Conservation (phyloP, 2,329 filamentous ascomycete genomes). For the Huntiella savannae region DNA sequence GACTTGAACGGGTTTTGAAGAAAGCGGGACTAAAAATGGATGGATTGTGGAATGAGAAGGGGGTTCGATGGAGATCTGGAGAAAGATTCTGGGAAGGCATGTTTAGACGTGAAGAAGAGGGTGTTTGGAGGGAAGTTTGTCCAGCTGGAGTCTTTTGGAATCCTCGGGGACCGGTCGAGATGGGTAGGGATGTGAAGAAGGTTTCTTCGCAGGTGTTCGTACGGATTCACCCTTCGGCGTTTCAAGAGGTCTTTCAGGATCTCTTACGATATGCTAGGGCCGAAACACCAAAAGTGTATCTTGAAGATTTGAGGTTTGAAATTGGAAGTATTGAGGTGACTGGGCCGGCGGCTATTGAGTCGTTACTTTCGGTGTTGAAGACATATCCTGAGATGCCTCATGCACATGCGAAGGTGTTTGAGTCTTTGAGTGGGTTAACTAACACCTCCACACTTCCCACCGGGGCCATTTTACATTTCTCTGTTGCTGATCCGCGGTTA, state of each 20-base stretch:
- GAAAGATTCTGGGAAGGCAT: slow-evolving; percentile 29
- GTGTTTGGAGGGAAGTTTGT: slow-evolving; percentile 38
- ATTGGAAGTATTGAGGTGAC: slow-evolving; percentile 39
- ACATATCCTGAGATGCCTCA: slow-evolving; percentile 19
- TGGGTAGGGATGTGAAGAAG: slow-evolving; percentile 11
- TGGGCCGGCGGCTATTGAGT: slow-evolving; percentile 59
- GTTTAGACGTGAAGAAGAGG: slow-evolving; percentile 34
- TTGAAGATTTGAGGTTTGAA: slow-evolving; percentile 54
- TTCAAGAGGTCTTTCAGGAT: slow-evolving; percentile 47
- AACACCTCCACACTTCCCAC: slow-evolving; percentile 52
- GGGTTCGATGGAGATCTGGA: slow-evolving; percentile 49
- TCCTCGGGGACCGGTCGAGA: slow-evolving; percentile 8
- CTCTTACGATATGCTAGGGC: slow-evolving; percentile 37
- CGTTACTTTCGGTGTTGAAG: slow-evolving; percentile 49
- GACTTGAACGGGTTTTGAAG: slow-evolving; percentile 47
- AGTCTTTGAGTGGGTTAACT: slow-evolving; percentile 35
- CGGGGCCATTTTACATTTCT: slow-evolving; percentile 53
- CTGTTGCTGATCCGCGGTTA: slow-evolving; percentile 61
- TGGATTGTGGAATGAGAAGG: slow-evolving; percentile 42
- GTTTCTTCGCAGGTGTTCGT: slow-evolving; percentile 35
- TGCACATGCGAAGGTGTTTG: slow-evolving; percentile 30
- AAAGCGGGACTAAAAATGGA: slow-evolving; percentile 42
- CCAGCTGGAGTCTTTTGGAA: slow-evolving; percentile 64
- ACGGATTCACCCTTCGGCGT: slow-evolving; percentile 67
- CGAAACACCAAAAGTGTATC: slow-evolving; percentile 39